These are phyloP conservation scores for Solanum aculeatissimum DNA, from an alignment of 305 asterid genomes.

Conservation along the genomic window DNA sequence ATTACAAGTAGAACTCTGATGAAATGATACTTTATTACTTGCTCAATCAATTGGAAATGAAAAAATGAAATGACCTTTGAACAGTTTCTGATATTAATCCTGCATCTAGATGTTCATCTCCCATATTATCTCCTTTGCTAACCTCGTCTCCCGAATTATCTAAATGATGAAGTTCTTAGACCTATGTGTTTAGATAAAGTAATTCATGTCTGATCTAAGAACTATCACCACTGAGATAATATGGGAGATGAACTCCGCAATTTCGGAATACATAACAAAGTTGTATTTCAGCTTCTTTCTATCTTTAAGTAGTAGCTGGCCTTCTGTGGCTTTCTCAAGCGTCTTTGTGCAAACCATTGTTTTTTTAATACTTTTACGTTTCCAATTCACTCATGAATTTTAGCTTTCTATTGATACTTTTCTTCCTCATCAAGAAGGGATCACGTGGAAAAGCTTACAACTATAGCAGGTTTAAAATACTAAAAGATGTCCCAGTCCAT, in stretches of 20 bases:
- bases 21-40: not conserved
- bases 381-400: not conserved
- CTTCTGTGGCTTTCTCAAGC: not conserved
- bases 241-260: not conserved
- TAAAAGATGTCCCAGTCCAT: not conserved
- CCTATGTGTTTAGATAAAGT: not conserved
- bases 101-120: not conserved
- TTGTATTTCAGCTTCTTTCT: not conserved
- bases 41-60: not conserved
- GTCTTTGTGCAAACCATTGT: not conserved
- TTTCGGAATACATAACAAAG: not conserved
- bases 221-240: not conserved
- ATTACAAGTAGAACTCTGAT: not conserved
- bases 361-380: not conserved
- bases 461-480: not conserved
- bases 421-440: not conserved
- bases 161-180: not conserved
- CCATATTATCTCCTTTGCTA: not conserved
- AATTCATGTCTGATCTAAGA: not conserved
- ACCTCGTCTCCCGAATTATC: not conserved
- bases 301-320: not conserved
- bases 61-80: not conserved
- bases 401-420: not conserved
- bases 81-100: not conserved
- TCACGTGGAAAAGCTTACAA: not conserved